A percentile compares a stretch with the other conserved stretches of the same genome.
These are phyloP conservation scores for Skeletonema grethae DNA, from an alignment of 108 stramenopile genomes.

Conservation along the genomic window DNA sequence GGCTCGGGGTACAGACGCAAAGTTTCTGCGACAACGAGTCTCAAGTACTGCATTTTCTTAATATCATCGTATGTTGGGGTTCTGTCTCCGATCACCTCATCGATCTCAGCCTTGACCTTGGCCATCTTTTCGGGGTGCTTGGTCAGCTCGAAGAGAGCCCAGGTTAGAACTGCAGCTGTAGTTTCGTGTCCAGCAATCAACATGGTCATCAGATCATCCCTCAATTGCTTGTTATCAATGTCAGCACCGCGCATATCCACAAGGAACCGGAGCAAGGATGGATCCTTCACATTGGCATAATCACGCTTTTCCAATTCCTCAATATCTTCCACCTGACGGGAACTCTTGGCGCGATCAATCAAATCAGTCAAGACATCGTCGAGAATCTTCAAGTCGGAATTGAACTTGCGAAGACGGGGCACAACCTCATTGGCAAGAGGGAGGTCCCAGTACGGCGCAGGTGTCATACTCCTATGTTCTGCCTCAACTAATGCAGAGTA, in stretches of 20 bases:
- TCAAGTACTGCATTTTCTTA: conserved; percentile 78
- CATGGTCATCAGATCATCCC: conserved; percentile 98
- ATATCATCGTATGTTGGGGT: conserved; percentile 85
- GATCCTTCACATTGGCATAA: conserved; percentile 89
- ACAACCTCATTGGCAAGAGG: conserved; percentile 92
- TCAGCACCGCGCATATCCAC: conserved; percentile 95
- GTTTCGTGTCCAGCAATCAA: conserved; percentile 98
- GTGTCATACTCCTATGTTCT: conserved; percentile 94
- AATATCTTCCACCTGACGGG: conserved; percentile 82
- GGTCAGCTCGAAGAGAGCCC: conserved; percentile 93
- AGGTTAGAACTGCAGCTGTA: conserved; percentile 94
- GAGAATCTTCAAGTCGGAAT: conserved; percentile 83
- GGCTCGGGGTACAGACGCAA: conserved; percentile 94
- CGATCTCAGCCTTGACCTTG: conserved; percentile 83
- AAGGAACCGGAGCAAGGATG: conserved; percentile 91
- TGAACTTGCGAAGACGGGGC: conserved; percentile 91
- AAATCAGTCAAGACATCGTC: conserved; percentile 90
- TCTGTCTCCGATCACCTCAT: conserved; percentile 88
- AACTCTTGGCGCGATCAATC: conserved; percentile 81
- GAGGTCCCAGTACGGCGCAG: conserved; percentile 95
- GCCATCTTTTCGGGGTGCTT: conserved; percentile 83
- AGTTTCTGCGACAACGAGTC: conserved; percentile 88
- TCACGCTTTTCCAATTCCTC: conserved; percentile 91
- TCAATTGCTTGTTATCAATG: conserved; percentile 90
- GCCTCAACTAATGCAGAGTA: conserved; percentile 93